These are phyloP conservation scores for Nakazawaea molendinolei DNA, from an alignment of 805 yeast species.

Conservation along the genomic window DNA sequence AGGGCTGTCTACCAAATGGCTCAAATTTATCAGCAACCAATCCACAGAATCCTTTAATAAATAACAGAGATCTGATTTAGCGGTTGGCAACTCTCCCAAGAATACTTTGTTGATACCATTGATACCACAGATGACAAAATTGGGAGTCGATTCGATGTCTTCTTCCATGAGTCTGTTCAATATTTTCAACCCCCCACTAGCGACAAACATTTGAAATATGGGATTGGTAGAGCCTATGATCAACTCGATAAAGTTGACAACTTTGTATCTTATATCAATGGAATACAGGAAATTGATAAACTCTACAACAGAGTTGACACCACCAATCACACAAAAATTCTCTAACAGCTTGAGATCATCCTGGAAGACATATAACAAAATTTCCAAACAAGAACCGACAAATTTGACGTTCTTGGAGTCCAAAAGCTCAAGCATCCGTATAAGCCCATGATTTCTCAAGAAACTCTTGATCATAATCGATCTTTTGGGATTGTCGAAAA, in stretches of 20 bases:
- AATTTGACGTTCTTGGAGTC: background rate
- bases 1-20: slow-evolving; percentile 13
- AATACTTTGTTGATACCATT: slow-evolving; percentile 32
- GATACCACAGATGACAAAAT: slow-evolving; percentile 33
- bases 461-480: background rate
- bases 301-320: slow-evolving; percentile 6
- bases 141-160: slow-evolving; percentile 33
- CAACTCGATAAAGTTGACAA: slow-evolving; percentile 6
- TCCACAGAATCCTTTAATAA: slow-evolving; percentile 28
- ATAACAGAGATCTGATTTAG: slow-evolving; percentile 37
- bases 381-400: background rate
- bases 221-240: slow-evolving; percentile 10
- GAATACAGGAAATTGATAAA: slow-evolving; percentile 2
- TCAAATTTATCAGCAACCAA: slow-evolving; percentile 33
- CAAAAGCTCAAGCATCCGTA: slow-evolving; percentile 8
- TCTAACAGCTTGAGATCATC: slow-evolving; percentile 3
- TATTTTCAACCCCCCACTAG: slow-evolving; percentile 37
- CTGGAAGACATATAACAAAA: slow-evolving; percentile 2
- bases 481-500: background rate
- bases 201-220: slow-evolving; percentile 36
- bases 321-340: slow-evolving; percentile 14
- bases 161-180: slow-evolving; percentile 35
- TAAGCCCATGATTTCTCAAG: slow-evolving; percentile 9
- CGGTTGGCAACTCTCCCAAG: slow-evolving; percentile 27
- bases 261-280: slow-evolving; percentile 1